Conservation (phyloP, 331 rosid species). For the Acacia pycnantha region DNA sequence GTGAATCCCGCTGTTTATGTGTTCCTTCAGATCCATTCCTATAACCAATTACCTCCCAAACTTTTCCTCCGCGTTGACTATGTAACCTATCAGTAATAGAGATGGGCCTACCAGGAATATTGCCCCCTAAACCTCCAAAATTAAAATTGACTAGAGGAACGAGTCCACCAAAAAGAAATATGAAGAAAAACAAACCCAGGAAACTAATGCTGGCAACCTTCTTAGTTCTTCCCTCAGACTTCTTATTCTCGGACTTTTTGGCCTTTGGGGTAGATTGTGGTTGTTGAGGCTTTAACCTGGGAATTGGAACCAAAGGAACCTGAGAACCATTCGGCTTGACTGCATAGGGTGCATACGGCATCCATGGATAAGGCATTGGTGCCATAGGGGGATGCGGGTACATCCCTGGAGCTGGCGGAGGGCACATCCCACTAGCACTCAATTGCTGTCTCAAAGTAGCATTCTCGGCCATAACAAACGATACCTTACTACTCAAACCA, state of each 20-base stretch:
- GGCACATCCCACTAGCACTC: slow-evolving; percentile 44
- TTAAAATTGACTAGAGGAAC: slow-evolving; percentile 64
- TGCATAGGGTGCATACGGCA: slow-evolving; percentile 57
- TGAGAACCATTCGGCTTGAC: slow-evolving; percentile 65
- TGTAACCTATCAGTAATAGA: slow-evolving; percentile 38
- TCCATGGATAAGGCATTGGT: slow-evolving; percentile 63
- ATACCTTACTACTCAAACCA: slow-evolving; percentile 71
- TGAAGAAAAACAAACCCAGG: slow-evolving; percentile 75
- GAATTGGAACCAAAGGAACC: slow-evolving; percentile 66
- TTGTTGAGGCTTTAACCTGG: slow-evolving; percentile 56
- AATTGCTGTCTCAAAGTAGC: slow-evolving; percentile 61
- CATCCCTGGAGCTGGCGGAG: slow-evolving; percentile 50
- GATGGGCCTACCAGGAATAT: slow-evolving; percentile 40
- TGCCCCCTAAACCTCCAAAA: slow-evolving; percentile 50
- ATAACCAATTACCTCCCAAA: slow-evolving; percentile 48
- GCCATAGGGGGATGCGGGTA: slow-evolving; percentile 64
- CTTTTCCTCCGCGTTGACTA: slow-evolving; percentile 49
- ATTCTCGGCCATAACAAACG: slow-evolving; percentile 69
- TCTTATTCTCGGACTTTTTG: slow-evolving; percentile 50
- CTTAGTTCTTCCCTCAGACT: slow-evolving; percentile 70
- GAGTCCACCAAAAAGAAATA: slow-evolving; percentile 81
- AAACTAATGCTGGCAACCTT: slow-evolving; percentile 96
- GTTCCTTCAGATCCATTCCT: slow-evolving; percentile 53
- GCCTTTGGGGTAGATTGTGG: slow-evolving; percentile 39
- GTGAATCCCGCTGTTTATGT: slow-evolving; percentile 30